Base-by-base conservation (phyloP, 768 basidiomycete genomes). In the Epithele typhae region DNA sequence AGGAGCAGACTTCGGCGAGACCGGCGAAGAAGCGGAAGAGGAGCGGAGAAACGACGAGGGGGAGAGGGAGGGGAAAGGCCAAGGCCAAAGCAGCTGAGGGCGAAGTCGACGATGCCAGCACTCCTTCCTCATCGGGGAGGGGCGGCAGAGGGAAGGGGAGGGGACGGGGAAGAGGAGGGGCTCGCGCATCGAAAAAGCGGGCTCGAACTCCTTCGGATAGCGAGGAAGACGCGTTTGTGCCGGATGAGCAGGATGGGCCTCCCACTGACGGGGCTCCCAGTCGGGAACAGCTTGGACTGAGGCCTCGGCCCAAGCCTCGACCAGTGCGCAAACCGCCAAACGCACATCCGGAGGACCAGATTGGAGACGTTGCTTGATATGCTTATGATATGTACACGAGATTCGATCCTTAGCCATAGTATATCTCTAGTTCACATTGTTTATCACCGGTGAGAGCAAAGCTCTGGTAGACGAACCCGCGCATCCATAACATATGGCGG, bases 231-330 rank as follows among this genome's bases (percentile, higher is more conserved):
- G 48, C 43, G 7, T 12, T 39, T 21, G 8, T 7, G 14, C 18
- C 18, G 9, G 19, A 25, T 15, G 40, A 21, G 3, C 22, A 51
- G 17, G 47, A 24, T 18, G 25, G 53, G 51, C 24, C 64, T 58
- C 8, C 51, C 0, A 33, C 39, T 7, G 47, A 44, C 25, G 63
- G 63, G 12, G 58, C 64, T 21, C 33, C 47, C 0, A 52, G 39
- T 19, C 22, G 51, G 23, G 51, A 52, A 25, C 46, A 52, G 34
- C 34, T 67, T 0, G 62, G 63, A 24, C 50, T 76, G 27, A 71
- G 77, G 17, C 72, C 73, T 17, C 65, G 74, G 30, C 69, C 69
- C 30, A 72, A 67, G 35, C 48, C 49, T 35, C 42, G 53, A n/a
- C 47, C 47, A 14, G 36, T 49, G 1, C 35, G 25, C 18, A 46